Evolutionary conservation across 306 rosid species (phyloP), one percentile per base, ranked within the genome.

Genomic region (Astragalus membranaceus): DNA sequence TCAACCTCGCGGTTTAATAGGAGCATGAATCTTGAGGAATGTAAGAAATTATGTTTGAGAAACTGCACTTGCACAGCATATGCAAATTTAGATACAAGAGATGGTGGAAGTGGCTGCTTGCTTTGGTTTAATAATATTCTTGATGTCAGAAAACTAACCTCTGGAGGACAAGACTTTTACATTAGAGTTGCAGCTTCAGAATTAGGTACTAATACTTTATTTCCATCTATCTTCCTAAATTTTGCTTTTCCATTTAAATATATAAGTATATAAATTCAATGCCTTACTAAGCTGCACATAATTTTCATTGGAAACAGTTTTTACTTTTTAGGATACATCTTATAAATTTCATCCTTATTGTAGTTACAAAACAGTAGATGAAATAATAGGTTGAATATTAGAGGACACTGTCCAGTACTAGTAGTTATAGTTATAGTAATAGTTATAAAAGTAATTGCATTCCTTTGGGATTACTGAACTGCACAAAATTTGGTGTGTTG

Each of bases 21-120:
- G 75, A 79, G 37, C 75, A 66, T 46, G 73, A 51, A 3, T 51
- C 67, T 57, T 7, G 26, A 62, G 13, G 80, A 80, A 39, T 80
- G 84, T 69, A n/a, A 69, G 67, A 55, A 29, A 5, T n/a, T 50
- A 0, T 84, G 88, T 54, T 37, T 48, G 51, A 46, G 57, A 5
- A 77, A 73, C 57, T 80, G 87, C 26, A 57, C 76, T 3, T 80
- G 83, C 61, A 54, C 58, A 30, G 87, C 84, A 29, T 83, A 55
- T 68, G 53, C 87, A 15, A 65, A 69, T 42, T 56, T 75, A 60
- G 79, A 68, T 56, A 13, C 71, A 3, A 72, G 81, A 35, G 17
- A 48, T 36, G 74, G 72, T 13, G 80, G 80, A 64, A 73, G 75
- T 59, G 88, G 88, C n/a, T 85, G 86, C 76, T 63, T 79, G 46